phyloP scores from a whole-genome alignment of 208 protist species.

The Leishmania guyanensis region DNA sequence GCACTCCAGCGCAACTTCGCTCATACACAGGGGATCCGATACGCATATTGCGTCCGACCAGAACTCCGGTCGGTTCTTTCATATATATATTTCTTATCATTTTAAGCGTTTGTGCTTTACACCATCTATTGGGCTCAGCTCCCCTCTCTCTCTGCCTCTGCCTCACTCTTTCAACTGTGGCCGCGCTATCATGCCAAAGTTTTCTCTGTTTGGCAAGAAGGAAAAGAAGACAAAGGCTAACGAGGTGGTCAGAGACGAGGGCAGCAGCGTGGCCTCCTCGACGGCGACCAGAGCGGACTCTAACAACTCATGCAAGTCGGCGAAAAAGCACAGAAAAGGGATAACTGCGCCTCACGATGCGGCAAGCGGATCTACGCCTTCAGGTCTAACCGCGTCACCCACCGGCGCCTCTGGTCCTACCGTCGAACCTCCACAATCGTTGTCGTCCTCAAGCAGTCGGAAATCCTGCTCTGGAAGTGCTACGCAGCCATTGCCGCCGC shows the following conservation, averaged over 20 bases:
- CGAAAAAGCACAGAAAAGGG: not conserved
- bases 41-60: not conserved
- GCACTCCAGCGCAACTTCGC: not conserved
- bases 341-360: too few species aligned
- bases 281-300: not conserved
- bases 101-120: not conserved
- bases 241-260: not conserved
- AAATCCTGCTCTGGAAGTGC: not conserved
- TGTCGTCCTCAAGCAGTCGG: not conserved
- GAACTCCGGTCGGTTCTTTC: not conserved
- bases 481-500: constrained; percentile 9
- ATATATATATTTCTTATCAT: not conserved
- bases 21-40: constrained; percentile 3
- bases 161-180: not conserved
- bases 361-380: too few species aligned
- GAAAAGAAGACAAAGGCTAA: constrained; percentile 41
- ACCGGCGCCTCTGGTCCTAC: not conserved
- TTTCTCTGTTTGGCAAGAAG: constrained; percentile 48
- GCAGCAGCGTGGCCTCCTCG: constrained; percentile 2
- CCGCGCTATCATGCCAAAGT: constrained; percentile 25
- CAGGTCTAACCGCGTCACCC: not conserved
- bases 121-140: not conserved
- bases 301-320: constrained; percentile 1
- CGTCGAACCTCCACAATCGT: not conserved
- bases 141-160: not conserved